These are phyloP conservation scores for Davidsoniella eucalypti DNA, from an alignment of 2,329 filamentous ascomycete genomes.

Conservation along the genomic window DNA sequence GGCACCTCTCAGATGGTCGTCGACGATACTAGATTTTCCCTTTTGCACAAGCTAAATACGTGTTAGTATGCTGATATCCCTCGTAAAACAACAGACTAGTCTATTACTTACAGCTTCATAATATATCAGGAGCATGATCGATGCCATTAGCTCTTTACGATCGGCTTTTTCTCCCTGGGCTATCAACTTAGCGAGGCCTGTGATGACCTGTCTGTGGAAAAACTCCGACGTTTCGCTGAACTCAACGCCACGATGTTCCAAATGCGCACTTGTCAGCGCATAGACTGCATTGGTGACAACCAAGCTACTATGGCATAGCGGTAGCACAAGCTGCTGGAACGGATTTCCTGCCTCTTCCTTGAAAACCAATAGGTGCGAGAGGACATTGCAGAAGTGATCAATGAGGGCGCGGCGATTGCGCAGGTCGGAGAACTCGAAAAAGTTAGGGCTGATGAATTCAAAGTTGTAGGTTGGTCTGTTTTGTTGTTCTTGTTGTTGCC, in stretches of 20 bases:
- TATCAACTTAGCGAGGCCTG: conserved; percentile 40
- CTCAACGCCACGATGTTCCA: conserved; percentile 47
- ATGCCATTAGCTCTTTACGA: conserved; percentile 40
- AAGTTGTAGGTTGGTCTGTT: conserved; percentile 24
- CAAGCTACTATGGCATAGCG: conserved; percentile 36
- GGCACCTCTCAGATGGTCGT: conserved; percentile 44
- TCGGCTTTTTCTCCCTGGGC: conserved; percentile 32
- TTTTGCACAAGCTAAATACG: conserved; percentile 39
- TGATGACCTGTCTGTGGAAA: conserved; percentile 43
- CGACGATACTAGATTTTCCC: conserved; percentile 41
- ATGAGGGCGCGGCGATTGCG: conserved; percentile 38
- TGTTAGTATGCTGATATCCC: neutral
- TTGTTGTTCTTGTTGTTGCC: conserved; percentile 22
- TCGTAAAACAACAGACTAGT: neutral
- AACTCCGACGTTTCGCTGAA: conserved; percentile 38
- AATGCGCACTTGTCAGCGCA: conserved; percentile 67
- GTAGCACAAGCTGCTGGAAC: conserved; percentile 46
- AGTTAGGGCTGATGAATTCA: conserved; percentile 36
- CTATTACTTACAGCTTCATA: conserved; percentile 41
- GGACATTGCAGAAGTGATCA: conserved; percentile 46
- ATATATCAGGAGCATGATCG: conserved; percentile 45
- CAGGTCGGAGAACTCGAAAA: conserved; percentile 39
- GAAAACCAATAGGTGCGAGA: conserved; percentile 49
- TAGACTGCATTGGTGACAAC: conserved; percentile 70
- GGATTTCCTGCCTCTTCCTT: conserved; percentile 46